These are phyloP conservation scores for Schwanniomyces pseudopolymorphus DNA, from an alignment of 805 yeast genomes.

Conservation along the genomic window DNA sequence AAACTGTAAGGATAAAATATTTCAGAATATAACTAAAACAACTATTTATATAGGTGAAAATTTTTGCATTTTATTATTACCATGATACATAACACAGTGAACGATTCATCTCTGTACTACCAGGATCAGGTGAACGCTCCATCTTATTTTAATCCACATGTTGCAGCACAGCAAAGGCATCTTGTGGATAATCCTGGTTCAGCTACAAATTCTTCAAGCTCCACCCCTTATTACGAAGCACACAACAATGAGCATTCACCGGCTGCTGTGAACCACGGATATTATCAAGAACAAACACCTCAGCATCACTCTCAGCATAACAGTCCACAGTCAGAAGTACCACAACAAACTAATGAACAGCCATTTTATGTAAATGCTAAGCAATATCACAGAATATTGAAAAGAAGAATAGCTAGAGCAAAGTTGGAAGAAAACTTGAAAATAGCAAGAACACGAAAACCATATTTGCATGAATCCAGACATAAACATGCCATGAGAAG, in stretches of 20 bases:
- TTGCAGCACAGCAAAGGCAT: constrained; percentile 2
- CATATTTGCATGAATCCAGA: constrained; percentile 93
- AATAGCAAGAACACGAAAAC: constrained; percentile 86
- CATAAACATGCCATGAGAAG: constrained; percentile 99
- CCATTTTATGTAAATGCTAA: constrained; percentile 98
- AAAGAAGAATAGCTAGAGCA: constrained; percentile 91
- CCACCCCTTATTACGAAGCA: constrained; percentile 22
- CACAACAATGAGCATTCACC: constrained; percentile 12
- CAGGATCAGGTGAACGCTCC: constrained; percentile 16
- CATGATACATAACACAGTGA: constrained; percentile 27
- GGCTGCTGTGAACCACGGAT: constrained; percentile 8
- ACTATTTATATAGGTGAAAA: not conserved
- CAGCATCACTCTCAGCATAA: constrained; percentile 9
- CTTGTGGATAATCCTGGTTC: constrained; percentile 7
- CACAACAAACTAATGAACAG: constrained; percentile 54
- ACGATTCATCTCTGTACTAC: constrained; percentile 23
- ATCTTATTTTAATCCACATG: constrained; percentile 14
- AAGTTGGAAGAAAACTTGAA: constrained; percentile 85
- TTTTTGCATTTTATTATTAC: constrained; percentile 15
- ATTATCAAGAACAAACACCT: constrained; percentile 10
- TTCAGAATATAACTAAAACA: not conserved
- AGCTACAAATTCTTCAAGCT: constrained; percentile 6
- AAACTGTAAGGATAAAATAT: not conserved
- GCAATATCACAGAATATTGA: constrained; percentile 92
- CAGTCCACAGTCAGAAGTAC: constrained; percentile 9